These are phyloP conservation scores for Zygoascus biomembranicola DNA, from an alignment of 805 yeast species.

Conservation along the genomic window DNA sequence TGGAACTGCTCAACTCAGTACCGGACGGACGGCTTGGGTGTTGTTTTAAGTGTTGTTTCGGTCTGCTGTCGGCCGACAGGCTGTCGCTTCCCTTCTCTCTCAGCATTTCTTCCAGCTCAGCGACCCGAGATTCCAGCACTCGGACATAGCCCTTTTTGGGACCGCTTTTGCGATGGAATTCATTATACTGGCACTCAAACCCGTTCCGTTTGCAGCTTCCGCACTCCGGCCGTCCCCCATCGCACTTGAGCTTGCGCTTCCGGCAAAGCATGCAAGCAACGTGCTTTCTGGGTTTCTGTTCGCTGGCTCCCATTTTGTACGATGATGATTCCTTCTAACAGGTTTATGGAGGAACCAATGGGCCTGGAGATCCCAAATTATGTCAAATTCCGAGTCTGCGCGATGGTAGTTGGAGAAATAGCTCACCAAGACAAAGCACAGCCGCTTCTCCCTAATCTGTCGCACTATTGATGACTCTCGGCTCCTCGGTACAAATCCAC, in stretches of 20 bases:
- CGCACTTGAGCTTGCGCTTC: slow-evolving; percentile 28
- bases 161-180: slow-evolving; percentile 23
- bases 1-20: not conserved
- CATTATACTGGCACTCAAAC: slow-evolving; percentile 26
- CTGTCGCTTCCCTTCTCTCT: not conserved
- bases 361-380: too few relatives aligned
- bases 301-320: not conserved
- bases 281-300: slow-evolving; percentile 6
- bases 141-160: slow-evolving; percentile 29
- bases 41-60: not conserved
- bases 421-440: not conserved
- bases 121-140: slow-evolving; percentile 23
- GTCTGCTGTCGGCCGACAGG: not conserved
- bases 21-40: too few relatives aligned
- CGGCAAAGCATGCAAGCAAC: slow-evolving; percentile 29
- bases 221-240: slow-evolving; percentile 28
- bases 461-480: too few relatives aligned
- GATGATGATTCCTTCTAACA: not conserved
- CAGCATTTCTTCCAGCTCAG: slow-evolving; percentile 17
- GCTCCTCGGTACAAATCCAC: too few relatives aligned
- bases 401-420: too few relatives aligned
- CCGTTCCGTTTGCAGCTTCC: slow-evolving; percentile 23
- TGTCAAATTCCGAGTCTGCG: too few relatives aligned
- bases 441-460: too few relatives aligned
- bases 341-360: too few relatives aligned